These are phyloP conservation scores for Pseudohalonectria lignicola DNA, from an alignment of 2,329 filamentous ascomycete species.

Conservation along the genomic window DNA sequence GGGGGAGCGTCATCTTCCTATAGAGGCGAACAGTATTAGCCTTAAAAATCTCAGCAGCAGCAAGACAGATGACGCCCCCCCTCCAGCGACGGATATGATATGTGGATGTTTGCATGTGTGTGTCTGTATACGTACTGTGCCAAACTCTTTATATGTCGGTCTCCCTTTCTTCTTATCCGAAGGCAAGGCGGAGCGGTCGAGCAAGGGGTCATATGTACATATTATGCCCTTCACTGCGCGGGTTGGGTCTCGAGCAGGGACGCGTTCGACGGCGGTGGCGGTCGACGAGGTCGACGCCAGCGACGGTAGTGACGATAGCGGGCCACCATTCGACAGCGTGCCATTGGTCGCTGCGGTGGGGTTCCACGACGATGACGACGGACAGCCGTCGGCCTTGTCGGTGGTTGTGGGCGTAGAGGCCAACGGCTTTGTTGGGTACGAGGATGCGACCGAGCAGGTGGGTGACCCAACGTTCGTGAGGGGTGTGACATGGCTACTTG, in stretches of 20 bases:
- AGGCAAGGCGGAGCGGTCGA: slow-evolving; percentile 23
- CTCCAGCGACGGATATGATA: slow-evolving; percentile 19
- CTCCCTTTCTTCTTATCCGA: slow-evolving; percentile 44
- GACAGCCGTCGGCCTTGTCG: not conserved
- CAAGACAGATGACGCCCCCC: slow-evolving; percentile 52
- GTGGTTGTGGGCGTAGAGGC: not conserved
- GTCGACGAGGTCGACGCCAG: slow-evolving; percentile 16
- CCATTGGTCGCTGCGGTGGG: slow-evolving; percentile 8
- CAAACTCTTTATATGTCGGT: slow-evolving; percentile 52
- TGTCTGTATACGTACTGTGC: slow-evolving; percentile 50
- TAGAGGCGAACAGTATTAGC: slow-evolving; percentile 44
- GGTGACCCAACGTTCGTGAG: slow-evolving; percentile 42
- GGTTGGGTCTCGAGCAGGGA: slow-evolving; percentile 45
- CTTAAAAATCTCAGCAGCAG: slow-evolving; percentile 29
- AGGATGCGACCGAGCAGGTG: slow-evolving; percentile 32
- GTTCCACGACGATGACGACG: not conserved
- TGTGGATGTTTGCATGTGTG: slow-evolving; percentile 24
- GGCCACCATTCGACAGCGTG: slow-evolving; percentile 16
- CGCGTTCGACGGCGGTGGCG: slow-evolving; percentile 22
- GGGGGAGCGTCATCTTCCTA: slow-evolving; percentile 65
- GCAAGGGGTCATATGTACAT: slow-evolving; percentile 50
- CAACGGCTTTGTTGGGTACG: slow-evolving; percentile 37
- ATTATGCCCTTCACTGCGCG: slow-evolving; percentile 43
- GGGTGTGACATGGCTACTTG: slow-evolving; percentile 37
- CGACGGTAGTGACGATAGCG: too few species aligned